These are phyloP conservation scores for Mycosphaerelloides madeirae DNA, from an alignment of 2,329 filamentous ascomycete genomes.

Conservation along the genomic window DNA sequence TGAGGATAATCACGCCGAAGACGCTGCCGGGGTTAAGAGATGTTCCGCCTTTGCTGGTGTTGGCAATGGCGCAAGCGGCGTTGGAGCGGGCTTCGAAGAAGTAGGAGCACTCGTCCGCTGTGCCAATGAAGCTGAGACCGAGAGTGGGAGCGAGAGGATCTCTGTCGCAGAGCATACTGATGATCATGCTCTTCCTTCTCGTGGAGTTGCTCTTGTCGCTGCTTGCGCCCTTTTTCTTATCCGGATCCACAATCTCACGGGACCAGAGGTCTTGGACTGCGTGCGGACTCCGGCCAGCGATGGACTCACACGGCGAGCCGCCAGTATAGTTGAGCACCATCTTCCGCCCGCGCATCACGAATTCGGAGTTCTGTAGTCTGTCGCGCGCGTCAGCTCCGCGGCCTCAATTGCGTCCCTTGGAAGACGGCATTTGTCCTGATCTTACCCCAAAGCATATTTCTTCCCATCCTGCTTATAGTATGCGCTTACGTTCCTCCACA, in stretches of 20 bases:
- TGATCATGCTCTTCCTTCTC: conserved; percentile 74
- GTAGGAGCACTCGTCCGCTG: conserved; percentile 84
- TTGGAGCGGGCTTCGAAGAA: conserved; percentile 88
- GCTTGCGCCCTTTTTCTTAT: conserved; percentile 30
- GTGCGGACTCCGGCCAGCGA: conserved; percentile 25
- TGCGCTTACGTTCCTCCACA: conserved; percentile 72
- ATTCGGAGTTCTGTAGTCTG: conserved; percentile 52
- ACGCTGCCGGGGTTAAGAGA: conserved; percentile 66
- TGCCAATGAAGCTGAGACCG: conserved; percentile 74
- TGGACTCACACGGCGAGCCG: conserved; percentile 44
- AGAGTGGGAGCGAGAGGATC: conserved; percentile 67
- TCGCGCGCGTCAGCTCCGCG: not conserved
- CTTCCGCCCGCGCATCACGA: conserved; percentile 62
- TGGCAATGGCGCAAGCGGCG: conserved; percentile 73
- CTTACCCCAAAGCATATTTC: conserved; percentile 70
- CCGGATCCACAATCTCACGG: conserved; percentile 39
- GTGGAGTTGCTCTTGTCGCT: conserved; percentile 49
- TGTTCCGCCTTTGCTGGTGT: conserved; percentile 46
- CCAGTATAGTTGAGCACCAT: conserved; percentile 49
- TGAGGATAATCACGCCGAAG: conserved; percentile 78
- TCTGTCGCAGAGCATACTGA: conserved; percentile 88
- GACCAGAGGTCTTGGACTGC: conserved; percentile 22
- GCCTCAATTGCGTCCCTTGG: not conserved
- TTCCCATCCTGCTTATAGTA: conserved; percentile 65
- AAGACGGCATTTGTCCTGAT: conserved; percentile 14